Base-by-base conservation (phyloP, 306 rosid species). In the Gleditsia sinensis region DNA sequence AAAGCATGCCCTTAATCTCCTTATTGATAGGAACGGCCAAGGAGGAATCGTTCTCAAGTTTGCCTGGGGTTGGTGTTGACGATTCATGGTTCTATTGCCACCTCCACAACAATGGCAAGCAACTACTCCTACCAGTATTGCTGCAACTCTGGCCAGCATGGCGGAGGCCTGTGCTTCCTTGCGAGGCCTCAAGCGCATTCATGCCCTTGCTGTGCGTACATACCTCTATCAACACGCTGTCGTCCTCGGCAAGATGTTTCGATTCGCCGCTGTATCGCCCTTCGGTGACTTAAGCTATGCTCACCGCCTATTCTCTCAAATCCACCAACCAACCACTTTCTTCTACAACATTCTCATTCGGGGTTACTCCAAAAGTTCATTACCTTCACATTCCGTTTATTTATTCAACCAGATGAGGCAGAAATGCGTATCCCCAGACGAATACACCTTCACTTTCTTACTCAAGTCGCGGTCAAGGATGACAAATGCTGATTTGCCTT, bases 221-320 rank as follows among this genome's bases (percentile, higher is more conserved):
- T 54, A 62, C 79, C 86, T 86, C 80, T 70, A 77, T 60, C 77
- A 51, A 50, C 80, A 83, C 77, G 14, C 82, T 28, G 28, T 72
- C 24, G 87, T 88, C 63, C 89, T 88, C 32, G 89, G 86, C 74
- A 86, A 88, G 84, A 83, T 88, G 59, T 86, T 88, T 78, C 93
- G 89, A 49, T 88, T 86, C 49, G 80, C 78, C 0, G 90, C 88
- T 0, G 86, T 88, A 11, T 88, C 90, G 0, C 88, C 93, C 10
- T 32, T 72, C 8, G 90, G 90, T 0, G 89, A 88, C 69, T 55
- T 88, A 56, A 39, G 7, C 13, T 88, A 86, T 21, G 90, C 93
- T 9, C 83, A 88, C 74, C 78, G 72, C 19, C 71, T 88, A 69
- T 88, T 88, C 80, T 76, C 70, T 7, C 88, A 77, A 69, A 86